These are phyloP conservation scores for Aeschynomene evenia DNA, from an alignment of 306 rosid genomes.

Conservation along the genomic window DNA sequence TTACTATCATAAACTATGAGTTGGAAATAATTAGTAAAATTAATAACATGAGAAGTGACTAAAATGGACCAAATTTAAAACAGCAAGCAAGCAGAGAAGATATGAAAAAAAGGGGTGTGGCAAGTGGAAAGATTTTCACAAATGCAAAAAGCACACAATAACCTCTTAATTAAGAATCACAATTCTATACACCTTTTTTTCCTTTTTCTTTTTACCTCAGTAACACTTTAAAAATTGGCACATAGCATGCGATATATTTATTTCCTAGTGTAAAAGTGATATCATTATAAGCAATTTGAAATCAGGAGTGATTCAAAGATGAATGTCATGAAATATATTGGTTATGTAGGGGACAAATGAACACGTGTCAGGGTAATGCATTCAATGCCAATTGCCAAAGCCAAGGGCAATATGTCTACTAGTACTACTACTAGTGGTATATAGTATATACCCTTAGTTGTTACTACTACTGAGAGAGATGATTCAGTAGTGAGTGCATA, in stretches of 20 bases:
- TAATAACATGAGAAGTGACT: neutral
- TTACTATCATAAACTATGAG: neutral
- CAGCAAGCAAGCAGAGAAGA: neutral
- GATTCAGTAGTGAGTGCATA: neutral
- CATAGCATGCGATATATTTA: constrained; percentile 3
- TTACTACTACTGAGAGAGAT: too few species aligned
- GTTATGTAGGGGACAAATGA: neutral
- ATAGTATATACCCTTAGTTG: too few species aligned
- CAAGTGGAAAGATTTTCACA: neutral
- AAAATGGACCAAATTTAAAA: constrained; percentile 3
- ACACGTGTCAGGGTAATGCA: constrained; percentile 30
- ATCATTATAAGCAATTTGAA: constrained; percentile 9
- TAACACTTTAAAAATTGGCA: neutral
- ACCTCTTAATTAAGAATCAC: neutral
- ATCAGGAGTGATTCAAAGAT: neutral
- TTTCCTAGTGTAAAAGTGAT: neutral
- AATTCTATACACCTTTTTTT: neutral
- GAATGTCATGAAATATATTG: constrained; percentile 1
- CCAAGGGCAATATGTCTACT: neutral
- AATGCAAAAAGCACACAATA: neutral
- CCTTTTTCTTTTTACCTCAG: neutral
- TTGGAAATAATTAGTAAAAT: neutral
- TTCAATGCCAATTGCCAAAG: constrained; percentile 16
- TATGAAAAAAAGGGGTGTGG: neutral
- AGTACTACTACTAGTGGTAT: neutral